Conservation (phyloP, 768 basidiomycete genomes). For the Kwoniella dendrophila region DNA sequence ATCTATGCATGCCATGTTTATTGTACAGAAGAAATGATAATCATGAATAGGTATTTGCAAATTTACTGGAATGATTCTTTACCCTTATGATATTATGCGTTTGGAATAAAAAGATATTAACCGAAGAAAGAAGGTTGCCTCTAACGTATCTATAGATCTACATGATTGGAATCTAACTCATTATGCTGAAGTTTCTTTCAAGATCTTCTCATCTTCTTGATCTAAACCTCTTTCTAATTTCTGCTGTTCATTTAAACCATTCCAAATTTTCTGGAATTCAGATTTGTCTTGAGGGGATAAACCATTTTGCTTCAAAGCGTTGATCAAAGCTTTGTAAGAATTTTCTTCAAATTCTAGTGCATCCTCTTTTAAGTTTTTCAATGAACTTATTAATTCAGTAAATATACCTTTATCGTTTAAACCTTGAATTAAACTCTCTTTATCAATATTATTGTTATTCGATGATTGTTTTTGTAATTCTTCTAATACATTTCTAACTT, state of each 20-base stretch:
- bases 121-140: too few relatives aligned
- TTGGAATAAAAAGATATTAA: too few relatives aligned
- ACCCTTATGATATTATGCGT: too few relatives aligned
- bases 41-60: too few relatives aligned
- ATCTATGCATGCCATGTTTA: too few relatives aligned
- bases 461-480: constrained; percentile 13
- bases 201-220: constrained; percentile 16
- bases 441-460: constrained; percentile 4
- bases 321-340: constrained; percentile 34
- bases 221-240: constrained; percentile 23
- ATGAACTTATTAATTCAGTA: constrained; percentile 12
- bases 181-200: too few relatives aligned
- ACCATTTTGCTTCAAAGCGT: constrained; percentile 31
- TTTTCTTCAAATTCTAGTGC: constrained; percentile 49
- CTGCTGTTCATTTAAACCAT: constrained; percentile 3
- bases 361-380: constrained; percentile 23
- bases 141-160: too few relatives aligned
- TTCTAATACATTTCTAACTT: constrained; percentile 35
- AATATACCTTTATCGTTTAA: constrained; percentile 32
- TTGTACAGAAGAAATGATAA: too few relatives aligned
- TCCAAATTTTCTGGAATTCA: constrained; percentile 22
- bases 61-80: too few relatives aligned
- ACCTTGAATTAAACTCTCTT: constrained; percentile 31
- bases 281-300: constrained; percentile 14
- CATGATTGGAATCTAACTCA: too few relatives aligned